These are phyloP conservation scores for Eugenia klotzschiana DNA, from an alignment of 441 rosid genomes.

Conservation along the genomic window DNA sequence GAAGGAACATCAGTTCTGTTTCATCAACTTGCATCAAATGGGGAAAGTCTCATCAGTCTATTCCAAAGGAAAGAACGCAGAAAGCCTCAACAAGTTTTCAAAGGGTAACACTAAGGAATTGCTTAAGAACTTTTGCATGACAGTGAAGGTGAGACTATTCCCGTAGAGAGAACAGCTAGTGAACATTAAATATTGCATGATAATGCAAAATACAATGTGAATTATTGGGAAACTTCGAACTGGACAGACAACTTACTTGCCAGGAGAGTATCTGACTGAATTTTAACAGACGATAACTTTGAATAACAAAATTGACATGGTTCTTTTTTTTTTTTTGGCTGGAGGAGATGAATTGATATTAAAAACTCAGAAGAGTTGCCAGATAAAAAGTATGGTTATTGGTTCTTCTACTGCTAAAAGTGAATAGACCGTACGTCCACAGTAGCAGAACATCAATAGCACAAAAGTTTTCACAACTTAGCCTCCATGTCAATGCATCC, in stretches of 20 bases:
- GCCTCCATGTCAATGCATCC: background rate
- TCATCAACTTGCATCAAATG: background rate
- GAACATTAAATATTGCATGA: background rate
- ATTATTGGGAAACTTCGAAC: background rate
- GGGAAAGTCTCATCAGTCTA: background rate
- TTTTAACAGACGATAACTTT: background rate
- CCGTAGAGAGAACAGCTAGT: background rate
- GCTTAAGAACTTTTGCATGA: background rate
- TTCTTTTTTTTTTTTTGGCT: background rate
- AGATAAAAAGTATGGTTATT: background rate
- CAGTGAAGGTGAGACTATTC: background rate
- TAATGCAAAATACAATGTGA: background rate
- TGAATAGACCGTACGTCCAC: background rate
- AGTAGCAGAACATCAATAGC: background rate
- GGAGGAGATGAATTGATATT: background rate
- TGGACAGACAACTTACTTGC: background rate
- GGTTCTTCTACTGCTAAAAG: background rate
- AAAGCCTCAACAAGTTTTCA: background rate
- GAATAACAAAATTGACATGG: background rate
- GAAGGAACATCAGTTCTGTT: background rate
- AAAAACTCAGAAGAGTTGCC: background rate
- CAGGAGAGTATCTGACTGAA: background rate
- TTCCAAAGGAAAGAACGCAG: background rate
- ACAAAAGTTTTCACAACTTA: background rate
- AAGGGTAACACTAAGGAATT: background rate